Base-by-base conservation (phyloP, 23 red algal genomes). In the Gracilaria domingensis region DNA sequence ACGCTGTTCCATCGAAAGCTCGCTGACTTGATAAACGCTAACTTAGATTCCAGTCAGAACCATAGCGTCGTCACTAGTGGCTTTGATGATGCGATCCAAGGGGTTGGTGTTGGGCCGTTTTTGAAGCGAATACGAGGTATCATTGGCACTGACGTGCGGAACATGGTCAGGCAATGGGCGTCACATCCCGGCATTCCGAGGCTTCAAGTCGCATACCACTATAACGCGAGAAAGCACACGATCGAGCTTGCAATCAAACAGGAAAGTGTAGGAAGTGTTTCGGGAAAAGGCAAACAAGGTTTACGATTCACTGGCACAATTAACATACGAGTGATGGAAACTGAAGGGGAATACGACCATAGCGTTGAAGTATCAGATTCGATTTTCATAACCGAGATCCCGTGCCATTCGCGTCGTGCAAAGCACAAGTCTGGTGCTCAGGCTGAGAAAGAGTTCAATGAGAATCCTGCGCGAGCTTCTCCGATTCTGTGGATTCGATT, bases 241-340 rank as follows among this genome's bases (percentile, higher is more conserved):
- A 84, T 95, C 55, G 96, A 98, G 48, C 57, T 98, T 40, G 96
- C 77, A 34, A 66, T 98, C 48, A 91, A 91, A 65, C 96, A 98
- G 85, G 81, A 86, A 69, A 55, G 47, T 56, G n/a, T 71, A 36
- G 66, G 25, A 37, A 79, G 76, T 54, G 66, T 40, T 25, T 36
- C 40, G 32, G 54, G 58, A 6, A 45, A 56, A 42, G 86, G 28
- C n/a, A 47, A 64, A 8, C 26, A 90, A 53, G 77, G 83, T 24
- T 26, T 78, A 29, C 62, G 85, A 0, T 95, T 98, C 61, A 76
- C 72, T 24, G 96, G 96, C 16, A 62, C 81, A 25, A 69, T 98
- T 21, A 72, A 66, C 40, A 79, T 98, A 29, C 55, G 93, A 47
- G 87, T 98, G 25, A 85, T 93, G 78, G 96, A 98, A 64, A 79